Evolutionary conservation across 192 early-diverging fungal species (phyloP).

Genomic region (Coemansia sp.): DNA sequence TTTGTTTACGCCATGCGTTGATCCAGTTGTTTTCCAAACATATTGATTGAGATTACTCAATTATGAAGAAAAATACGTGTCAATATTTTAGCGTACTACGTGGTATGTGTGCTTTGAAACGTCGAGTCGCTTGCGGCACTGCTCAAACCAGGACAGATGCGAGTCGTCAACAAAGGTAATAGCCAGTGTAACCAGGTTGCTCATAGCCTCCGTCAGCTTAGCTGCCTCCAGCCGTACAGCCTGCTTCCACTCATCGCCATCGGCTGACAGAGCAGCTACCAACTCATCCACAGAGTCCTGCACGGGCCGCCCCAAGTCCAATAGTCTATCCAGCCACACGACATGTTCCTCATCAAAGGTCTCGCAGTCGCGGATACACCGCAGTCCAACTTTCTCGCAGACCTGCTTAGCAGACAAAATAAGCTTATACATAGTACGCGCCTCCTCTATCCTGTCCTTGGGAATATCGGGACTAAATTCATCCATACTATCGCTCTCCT

Average conservation of each 20-base stretch:
- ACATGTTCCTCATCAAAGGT: constrained; percentile 39
- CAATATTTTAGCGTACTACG: constrained; percentile 25
- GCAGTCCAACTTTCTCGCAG: constrained; percentile 47
- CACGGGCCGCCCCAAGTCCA: constrained; percentile 45
- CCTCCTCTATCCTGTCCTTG: constrained; percentile 33
- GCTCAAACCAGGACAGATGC: constrained; percentile 54
- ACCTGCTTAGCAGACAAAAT: constrained; percentile 29
- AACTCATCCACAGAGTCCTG: constrained; percentile 40
- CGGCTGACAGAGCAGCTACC: constrained; percentile 34
- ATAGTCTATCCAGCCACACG: constrained; percentile 51
- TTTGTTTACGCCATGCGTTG: constrained; percentile 23
- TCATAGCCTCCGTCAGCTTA: constrained; percentile 21
- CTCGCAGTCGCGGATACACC: constrained; percentile 53
- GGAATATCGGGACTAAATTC: constrained; percentile 50
- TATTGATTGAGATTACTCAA: background rate
- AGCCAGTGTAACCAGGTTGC: constrained; percentile 35
- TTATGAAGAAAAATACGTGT: no score
- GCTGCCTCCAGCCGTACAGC: constrained; percentile 18
- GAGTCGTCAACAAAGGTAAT: constrained; percentile 57
- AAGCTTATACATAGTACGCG: constrained; percentile 31
- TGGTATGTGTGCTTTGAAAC: constrained; percentile 19
- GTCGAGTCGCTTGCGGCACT: constrained; percentile 36
- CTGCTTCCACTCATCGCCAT: constrained; percentile 31
- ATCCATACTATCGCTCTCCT: constrained; percentile 42
- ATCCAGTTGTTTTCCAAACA: background rate